These are phyloP conservation scores for Pseudotulostoma volvatum DNA, from an alignment of 495 filamentous ascomycete genomes.

Conservation along the genomic window DNA sequence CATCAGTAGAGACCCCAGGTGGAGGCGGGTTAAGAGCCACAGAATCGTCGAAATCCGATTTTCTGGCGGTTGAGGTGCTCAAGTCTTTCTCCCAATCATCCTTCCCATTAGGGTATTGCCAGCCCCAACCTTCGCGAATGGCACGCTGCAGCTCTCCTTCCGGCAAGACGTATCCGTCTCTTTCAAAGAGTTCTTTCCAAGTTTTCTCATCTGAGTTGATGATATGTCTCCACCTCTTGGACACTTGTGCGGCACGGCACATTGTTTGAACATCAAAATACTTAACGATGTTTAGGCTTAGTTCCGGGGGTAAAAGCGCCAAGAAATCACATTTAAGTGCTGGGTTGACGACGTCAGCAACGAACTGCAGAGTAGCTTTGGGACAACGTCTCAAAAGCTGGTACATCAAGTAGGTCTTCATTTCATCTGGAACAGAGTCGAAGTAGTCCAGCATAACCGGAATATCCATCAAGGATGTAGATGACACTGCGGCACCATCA, in stretches of 20 bases:
- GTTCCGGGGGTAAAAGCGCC: constrained; percentile 63
- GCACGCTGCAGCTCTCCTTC: constrained; percentile 74
- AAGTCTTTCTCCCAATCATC: constrained; percentile 72
- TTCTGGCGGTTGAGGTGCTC: constrained; percentile 30
- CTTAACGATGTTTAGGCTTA: constrained; percentile 72
- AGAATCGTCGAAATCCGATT: constrained; percentile 18
- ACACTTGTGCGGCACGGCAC: constrained; percentile 85
- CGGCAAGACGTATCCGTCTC: constrained; percentile 61
- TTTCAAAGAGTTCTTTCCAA: constrained; percentile 87
- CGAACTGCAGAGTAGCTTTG: constrained; percentile 77
- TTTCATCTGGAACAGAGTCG: constrained; percentile 69
- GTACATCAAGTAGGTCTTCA: constrained; percentile 92
- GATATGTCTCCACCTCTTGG: constrained; percentile 79
- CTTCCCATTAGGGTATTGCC: constrained; percentile 68
- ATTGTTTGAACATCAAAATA: constrained; percentile 78
- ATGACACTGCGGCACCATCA: neutral
- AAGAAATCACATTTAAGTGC: constrained; percentile 94
- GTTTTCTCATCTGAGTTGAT: constrained; percentile 84
- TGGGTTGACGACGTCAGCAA: constrained; percentile 86
- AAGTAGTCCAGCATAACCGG: constrained; percentile 77
- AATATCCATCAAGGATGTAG: constrained; percentile 49
- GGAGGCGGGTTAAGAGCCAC: constrained; percentile 1
- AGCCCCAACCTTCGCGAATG: constrained; percentile 95
- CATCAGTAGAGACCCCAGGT: neutral
- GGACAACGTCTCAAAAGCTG: constrained; percentile 79